Conservation (phyloP, 2,329 filamentous ascomycete genomes). For the Grosmannia clavigera region DNA sequence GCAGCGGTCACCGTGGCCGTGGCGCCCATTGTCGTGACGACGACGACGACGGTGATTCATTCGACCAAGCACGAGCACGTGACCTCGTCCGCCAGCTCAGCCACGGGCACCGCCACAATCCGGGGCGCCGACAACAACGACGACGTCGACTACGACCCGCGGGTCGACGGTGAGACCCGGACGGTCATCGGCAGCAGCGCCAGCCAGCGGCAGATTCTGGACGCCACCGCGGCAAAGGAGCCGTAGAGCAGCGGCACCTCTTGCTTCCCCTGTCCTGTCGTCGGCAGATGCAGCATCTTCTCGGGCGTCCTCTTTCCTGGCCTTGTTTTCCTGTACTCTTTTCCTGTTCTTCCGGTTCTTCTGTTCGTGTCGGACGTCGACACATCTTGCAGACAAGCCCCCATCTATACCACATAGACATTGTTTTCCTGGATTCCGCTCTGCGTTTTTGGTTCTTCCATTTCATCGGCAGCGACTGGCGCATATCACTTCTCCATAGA, state of each 20-base stretch:
- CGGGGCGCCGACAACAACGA: too few relatives aligned
- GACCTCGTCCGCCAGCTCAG: background rate
- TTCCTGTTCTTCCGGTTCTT: background rate
- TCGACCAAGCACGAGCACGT: too few relatives aligned
- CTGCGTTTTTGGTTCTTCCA: background rate
- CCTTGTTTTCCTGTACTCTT: background rate
- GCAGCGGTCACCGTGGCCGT: background rate
- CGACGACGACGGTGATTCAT: too few relatives aligned
- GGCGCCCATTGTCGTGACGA: background rate
- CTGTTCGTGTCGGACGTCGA: background rate
- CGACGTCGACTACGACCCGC: slow-evolving; percentile 26
- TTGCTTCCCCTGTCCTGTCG: background rate
- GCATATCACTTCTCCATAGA: background rate
- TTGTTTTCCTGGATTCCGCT: background rate
- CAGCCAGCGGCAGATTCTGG: slow-evolving; percentile 18
- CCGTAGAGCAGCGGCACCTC: background rate
- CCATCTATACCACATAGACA: background rate
- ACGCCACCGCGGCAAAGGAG: slow-evolving; percentile 19
- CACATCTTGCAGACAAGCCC: background rate
- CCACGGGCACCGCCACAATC: background rate
- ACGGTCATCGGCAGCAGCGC: slow-evolving; percentile 26
- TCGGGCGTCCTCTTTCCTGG: background rate
- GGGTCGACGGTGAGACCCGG: slow-evolving; percentile 28
- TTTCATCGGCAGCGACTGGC: background rate
- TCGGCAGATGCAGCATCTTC: background rate